Base-by-base conservation (phyloP, 2,329 filamentous ascomycete species). In the Ilyonectria destructans region DNA sequence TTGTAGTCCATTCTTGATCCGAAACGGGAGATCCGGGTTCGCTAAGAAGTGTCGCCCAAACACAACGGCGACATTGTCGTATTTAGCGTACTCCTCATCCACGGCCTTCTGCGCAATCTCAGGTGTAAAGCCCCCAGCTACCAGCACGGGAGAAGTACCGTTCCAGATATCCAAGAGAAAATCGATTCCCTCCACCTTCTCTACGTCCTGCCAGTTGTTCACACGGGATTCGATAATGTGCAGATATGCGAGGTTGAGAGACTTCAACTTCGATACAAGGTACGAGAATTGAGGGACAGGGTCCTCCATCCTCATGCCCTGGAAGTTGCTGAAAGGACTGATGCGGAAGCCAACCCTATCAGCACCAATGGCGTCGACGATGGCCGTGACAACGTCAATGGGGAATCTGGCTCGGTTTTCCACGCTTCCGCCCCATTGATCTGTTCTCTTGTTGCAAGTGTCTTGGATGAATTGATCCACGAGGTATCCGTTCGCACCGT, bases 231-330 rank as follows among this genome's bases (percentile, higher is more conserved):
- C 17, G 8, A 52, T 13, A 8, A 52, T 10, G 17, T 52, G 49
- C 26, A 52, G 49, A 7, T 19, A 52, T 12, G 26, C 29, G 12
- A 52, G 9, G 26, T n/a, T 33, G 9, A 33, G 19, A 4, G 45
- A 23, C 58, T 62, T 62, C 10, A 62, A 40, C 23, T 23, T 21
- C 17, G 21, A 3, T 6, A 88, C 82, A 23, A 91, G 74, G 72
- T 92, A 82, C 2, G 80, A 81, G 75, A 92, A 93, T 70, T 92
- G 89, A 87, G 71, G 0, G 89, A 89, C 60, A 92, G 84, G 1
- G 78, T 49, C 57, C 26, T 49, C 74, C 87, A 91, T 90, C 21
- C 80, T 80, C 89, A 92, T 90, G 46, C 84, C 85, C 69, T 91
- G 88, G 81, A 89, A 91, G 1, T 79, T 78, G 59, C 84, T 86